These are phyloP conservation scores for Phytophthora rubi DNA, from an alignment of 352 stramenopile species.

Conservation along the genomic window DNA sequence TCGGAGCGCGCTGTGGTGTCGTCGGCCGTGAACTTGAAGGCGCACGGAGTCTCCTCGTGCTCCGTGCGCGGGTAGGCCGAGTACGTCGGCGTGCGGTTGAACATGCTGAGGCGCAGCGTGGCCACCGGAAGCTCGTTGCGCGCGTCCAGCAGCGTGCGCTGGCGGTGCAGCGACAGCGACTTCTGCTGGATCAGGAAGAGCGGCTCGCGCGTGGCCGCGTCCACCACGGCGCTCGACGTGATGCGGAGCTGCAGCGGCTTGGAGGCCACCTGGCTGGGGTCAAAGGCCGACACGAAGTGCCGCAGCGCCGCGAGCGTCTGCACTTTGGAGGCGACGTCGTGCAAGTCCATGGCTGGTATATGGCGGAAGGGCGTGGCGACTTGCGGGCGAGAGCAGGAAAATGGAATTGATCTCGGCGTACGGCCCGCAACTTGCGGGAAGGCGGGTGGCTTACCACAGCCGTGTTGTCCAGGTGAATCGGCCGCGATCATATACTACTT, in stretches of 20 bases:
- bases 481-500: too few relatives aligned
- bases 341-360: constrained; percentile 32
- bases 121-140: constrained; percentile 39
- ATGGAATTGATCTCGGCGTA: background rate
- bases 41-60: constrained; percentile 44
- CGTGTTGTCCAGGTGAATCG: background rate
- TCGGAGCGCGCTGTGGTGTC: constrained; percentile 36
- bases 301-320: constrained; percentile 45
- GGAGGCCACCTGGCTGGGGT: constrained; percentile 34
- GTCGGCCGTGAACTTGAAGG: constrained; percentile 44
- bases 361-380: background rate
- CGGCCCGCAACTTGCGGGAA: background rate
- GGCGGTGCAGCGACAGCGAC: constrained; percentile 40
- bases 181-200: constrained; percentile 42
- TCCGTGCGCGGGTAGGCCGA: constrained; percentile 45
- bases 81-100: constrained; percentile 45
- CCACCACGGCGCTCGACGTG: constrained; percentile 27
- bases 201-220: constrained; percentile 31
- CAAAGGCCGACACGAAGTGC: constrained; percentile 48
- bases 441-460: constrained; percentile 3
- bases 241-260: constrained; percentile 35
- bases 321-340: constrained; percentile 38
- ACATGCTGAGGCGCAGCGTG: constrained; percentile 41
- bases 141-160: constrained; percentile 46
- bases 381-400: constrained; percentile 7